phyloP scores from a whole-genome alignment of 352 stramenopile genomes.

The Thraustochytrium striatum region DNA sequence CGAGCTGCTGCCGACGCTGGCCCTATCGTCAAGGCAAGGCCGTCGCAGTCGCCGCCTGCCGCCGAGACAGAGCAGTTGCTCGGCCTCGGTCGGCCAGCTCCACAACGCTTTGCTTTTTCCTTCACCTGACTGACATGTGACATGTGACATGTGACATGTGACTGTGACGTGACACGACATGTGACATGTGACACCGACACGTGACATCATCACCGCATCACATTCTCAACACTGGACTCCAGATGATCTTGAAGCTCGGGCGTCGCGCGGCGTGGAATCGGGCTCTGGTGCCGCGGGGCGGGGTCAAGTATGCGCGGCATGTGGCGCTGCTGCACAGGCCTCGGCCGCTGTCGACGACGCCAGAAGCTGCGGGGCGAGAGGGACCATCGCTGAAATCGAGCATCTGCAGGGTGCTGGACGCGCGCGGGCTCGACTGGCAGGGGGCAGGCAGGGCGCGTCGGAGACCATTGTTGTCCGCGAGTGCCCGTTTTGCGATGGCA shows the following conservation, averaged over 20 bases:
- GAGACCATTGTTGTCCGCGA: neutral
- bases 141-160: too few relatives aligned
- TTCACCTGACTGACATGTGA: neutral
- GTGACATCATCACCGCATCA: too few relatives aligned
- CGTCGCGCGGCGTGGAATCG: neutral
- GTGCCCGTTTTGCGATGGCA: slow-evolving; percentile 74
- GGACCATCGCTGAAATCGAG: neutral
- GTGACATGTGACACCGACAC: too few relatives aligned
- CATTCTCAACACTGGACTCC: too few relatives aligned
- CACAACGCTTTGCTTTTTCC: too few relatives aligned
- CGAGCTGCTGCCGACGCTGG: neutral
- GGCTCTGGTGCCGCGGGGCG: neutral
- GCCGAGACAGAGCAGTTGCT: neutral
- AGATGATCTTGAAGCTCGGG: too few relatives aligned
- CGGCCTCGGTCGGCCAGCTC: too few relatives aligned
- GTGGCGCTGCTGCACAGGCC: neutral
- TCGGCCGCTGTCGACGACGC: neutral
- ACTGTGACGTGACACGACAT: too few relatives aligned
- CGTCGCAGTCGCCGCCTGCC: neutral
- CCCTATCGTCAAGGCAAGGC: neutral
- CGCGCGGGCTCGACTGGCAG: neutral
- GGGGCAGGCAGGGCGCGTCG: neutral
- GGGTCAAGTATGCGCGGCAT: neutral
- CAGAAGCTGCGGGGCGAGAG: neutral
- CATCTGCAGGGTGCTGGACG: neutral